phyloP scores from a whole-genome alignment of 2,329 filamentous ascomycete species.

The Diaporthe vexans region DNA sequence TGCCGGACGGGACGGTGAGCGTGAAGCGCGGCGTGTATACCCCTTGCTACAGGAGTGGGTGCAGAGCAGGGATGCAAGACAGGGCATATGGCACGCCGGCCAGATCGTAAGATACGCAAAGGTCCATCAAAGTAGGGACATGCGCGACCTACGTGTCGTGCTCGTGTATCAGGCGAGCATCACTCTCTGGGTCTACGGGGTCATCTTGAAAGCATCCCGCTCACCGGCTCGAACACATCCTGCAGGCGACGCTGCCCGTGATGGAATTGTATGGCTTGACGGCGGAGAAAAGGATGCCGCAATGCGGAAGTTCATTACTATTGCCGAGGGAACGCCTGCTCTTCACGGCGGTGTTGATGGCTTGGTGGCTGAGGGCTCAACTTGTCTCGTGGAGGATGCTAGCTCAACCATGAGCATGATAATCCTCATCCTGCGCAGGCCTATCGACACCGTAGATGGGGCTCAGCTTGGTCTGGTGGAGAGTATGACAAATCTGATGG shows the following conservation, averaged over 20 bases:
- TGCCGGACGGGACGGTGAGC: slow-evolving; percentile 1
- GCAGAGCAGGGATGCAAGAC: neutral
- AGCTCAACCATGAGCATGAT: neutral
- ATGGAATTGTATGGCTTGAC: neutral
- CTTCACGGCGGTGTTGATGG: neutral
- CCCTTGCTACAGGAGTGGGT: neutral
- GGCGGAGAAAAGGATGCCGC: neutral
- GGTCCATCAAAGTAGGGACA: neutral
- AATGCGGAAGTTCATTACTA: neutral
- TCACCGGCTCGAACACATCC: neutral
- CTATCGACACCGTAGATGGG: neutral
- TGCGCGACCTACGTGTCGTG: neutral
- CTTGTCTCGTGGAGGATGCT: neutral
- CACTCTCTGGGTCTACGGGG: neutral
- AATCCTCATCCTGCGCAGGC: neutral
- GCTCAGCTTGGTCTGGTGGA: neutral
- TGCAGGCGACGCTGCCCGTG: neutral
- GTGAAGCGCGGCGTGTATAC: neutral
- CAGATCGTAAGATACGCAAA: neutral
- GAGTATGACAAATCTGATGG: neutral
- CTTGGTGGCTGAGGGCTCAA: neutral
- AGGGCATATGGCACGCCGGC: neutral
- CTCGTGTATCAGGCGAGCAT: neutral
- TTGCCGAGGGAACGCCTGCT: neutral
- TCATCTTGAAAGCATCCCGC: neutral